Base-by-base conservation (phyloP, 106 monocot species). In the Acorus calamus region DNA sequence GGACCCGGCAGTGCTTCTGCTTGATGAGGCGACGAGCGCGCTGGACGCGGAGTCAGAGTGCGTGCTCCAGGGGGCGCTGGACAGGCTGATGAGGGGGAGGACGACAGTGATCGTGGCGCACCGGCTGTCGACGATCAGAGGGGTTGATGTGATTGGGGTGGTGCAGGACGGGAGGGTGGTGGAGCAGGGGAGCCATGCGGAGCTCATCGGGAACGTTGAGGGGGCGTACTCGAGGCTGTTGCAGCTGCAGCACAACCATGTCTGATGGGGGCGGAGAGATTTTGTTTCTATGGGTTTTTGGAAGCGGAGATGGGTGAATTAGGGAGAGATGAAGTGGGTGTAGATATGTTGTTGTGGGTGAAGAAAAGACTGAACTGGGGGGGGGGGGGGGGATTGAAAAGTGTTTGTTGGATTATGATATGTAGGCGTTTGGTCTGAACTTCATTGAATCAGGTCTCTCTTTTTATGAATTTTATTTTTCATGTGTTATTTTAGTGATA, bases 11-110 rank as follows among this genome's bases (percentile, higher is more conserved):
- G 66, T 88, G 7, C 61, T 88, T 47, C 56, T 88, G 50, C 76
- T 88, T n/a, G 88, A 88, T 6, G 88, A 88, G 73, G 84, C 88
- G 42, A 88, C 88, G 3, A 88, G 88, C 43, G 88, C 88, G 6
- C 66, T 88, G n/a, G 88, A 88, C 54, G 84, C 88, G 0, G 88
- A 88, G 59, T 84, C 83, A 0, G 88, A 88, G 58, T 78, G 84
- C 8, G 76, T 84, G 67, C 63, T 88, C 47, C 88, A 88, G 49
- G 88, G 84, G 66, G 88, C 88, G 2, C 65, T 88, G 55, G 75
- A 84, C 56, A 65, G 76, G 78, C 63, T 88, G 60, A 88, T 88
- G 88, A 75, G 78, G 63, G 88, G 88, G 11, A 64, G 88, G 11
- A 88, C 88, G 5, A 84, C 84, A 0, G 84, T 88, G 12, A 66